Percentiles rank a stretch among this genome's conserved stretches.
Conservation (phyloP, 352 stramenopile genomes). For the Lagenidium giganteum region DNA sequence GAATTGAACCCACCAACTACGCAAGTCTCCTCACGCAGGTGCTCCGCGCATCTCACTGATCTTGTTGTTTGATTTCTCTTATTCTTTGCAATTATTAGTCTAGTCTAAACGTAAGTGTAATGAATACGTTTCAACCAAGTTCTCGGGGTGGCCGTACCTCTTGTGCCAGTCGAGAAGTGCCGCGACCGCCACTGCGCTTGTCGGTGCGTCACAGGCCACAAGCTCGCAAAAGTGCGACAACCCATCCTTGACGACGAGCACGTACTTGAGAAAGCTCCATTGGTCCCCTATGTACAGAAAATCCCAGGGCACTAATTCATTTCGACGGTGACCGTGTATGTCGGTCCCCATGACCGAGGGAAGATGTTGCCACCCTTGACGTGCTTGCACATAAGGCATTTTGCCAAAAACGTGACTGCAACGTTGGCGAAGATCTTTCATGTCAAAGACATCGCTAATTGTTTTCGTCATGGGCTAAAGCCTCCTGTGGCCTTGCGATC, state of each 20-base stretch:
- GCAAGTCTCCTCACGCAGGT: too few species aligned
- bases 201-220: neutral
- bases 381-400: conserved; percentile 14
- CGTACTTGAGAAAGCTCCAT: conserved; percentile 6
- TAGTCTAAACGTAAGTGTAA: too few species aligned
- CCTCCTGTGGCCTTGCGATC: conserved; percentile 13
- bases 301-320: conserved; percentile 21
- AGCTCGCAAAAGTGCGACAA: conserved; percentile 2
- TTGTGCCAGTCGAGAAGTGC: conserved; percentile 24
- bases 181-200: neutral
- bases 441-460: too few species aligned
- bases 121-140: too few species aligned
- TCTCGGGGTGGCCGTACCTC: conserved; percentile 4
- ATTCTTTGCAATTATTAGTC: too few species aligned
- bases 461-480: too few species aligned
- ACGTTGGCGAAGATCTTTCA: too few species aligned
- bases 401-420: too few species aligned
- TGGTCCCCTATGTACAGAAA: conserved; percentile 24
- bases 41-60: too few species aligned
- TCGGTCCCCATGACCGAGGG: conserved; percentile 3
- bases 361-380: conserved; percentile 12
- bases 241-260: conserved; percentile 10
- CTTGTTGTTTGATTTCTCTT: too few species aligned
- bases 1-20: too few species aligned
- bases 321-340: conserved; percentile 9